Evolutionary conservation across 2,329 filamentous ascomycete species (phyloP).

Genomic region (Xylaria digitata): DNA sequence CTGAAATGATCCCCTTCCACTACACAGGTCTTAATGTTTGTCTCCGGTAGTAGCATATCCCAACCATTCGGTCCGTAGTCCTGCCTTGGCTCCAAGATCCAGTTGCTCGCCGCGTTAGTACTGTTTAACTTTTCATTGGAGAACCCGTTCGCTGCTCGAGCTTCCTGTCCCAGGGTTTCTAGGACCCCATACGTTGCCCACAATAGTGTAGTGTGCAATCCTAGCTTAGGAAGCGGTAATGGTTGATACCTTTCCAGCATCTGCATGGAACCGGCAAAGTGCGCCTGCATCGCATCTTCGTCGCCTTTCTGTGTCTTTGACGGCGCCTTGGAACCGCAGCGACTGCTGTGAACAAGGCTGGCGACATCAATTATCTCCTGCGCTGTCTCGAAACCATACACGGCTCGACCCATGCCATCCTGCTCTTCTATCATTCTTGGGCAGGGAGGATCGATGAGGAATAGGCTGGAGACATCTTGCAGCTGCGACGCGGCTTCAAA

Average conservation of each 20-base stretch:
- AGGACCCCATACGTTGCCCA: slow-evolving; percentile 16
- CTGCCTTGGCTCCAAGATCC: slow-evolving; percentile 2
- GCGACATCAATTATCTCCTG: slow-evolving; percentile 15
- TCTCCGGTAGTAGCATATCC: slow-evolving; percentile 13
- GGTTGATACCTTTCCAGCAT: slow-evolving; percentile 18
- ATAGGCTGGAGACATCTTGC: slow-evolving; percentile 16
- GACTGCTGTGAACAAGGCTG: not conserved
- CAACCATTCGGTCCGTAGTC: slow-evolving; percentile 16
- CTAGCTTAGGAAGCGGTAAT: not conserved
- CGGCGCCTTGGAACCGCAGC: not conserved
- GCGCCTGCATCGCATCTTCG: slow-evolving; percentile 2
- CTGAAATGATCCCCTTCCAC: slow-evolving; percentile 25
- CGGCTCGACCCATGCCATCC: not conserved
- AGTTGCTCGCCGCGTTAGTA: not conserved
- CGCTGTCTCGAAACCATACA: slow-evolving; percentile 14
- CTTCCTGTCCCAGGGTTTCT: slow-evolving; percentile 4
- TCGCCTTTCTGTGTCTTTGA: not conserved
- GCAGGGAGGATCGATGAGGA: slow-evolving; percentile 34
- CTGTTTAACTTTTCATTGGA: not conserved
- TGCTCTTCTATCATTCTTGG: slow-evolving; percentile 4
- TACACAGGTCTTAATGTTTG: not conserved
- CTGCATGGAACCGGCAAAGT: slow-evolving; percentile 12
- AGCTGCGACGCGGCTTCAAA: slow-evolving; percentile 27
- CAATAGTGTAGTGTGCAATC: slow-evolving; percentile 11
- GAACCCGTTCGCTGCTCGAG: not conserved